Base-by-base conservation (phyloP, 164 flowering plant species). In the Malania oleifera region DNA sequence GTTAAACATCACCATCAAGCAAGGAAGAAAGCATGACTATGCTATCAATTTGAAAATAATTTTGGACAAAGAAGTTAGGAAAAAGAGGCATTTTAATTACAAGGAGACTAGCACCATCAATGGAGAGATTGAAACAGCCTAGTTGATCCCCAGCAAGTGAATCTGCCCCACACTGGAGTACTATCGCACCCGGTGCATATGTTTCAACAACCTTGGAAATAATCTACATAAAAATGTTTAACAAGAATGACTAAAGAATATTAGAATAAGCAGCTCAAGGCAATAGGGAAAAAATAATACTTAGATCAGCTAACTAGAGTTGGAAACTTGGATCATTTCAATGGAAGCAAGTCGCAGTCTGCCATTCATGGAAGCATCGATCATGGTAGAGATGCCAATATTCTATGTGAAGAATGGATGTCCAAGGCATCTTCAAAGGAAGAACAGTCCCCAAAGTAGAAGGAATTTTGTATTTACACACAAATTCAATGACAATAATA, bases 91-190 rank as follows among this genome's bases (percentile, higher is more conserved):
- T 28, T 65, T 54, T 12, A 44, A 74, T 74, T 76, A 82, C 77
- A 76, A 75, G 71, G 54, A 73, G 70, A 77, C 31, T 57, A 67
- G 80, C 79, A 93, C 99, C 99, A 68, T 93, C 99, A 79, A 93
- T 90, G 68, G 99, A 90, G 65, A 93, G 95, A 68, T 88, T 93
- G 81, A 93, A 93, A 78, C 96, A 90, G 66, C 99, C 99, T 75
- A 93, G 78, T 54, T 96, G 92, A 46, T 93, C 99, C 46, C 97
- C 91, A 54, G 97, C 96, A 62, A 93, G 96, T 24, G 99, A 93
- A 82, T 90, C 99, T 59, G 99, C 99, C 31, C 99, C 99, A 77
- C 99, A 93, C 63, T 93, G 97, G 50, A 93, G 96, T 67, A 93
- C 99, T 52, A 93, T 86, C 0, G 67, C 99, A 48, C 96, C 97